Conservation (phyloP, 345 rosid genomes). For the thale cress (Arabidopsis thaliana) region TAIR10.1 NC_003076.8:24526001-24526500, state of each 20-base stretch:
- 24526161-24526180: not conserved
- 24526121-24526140: not conserved
- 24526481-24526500: not conserved
- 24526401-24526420: not conserved
- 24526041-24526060: not conserved
- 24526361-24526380: not conserved
- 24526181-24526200: not conserved
- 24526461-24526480: not conserved
- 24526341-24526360: not conserved
- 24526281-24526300: not conserved
- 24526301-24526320: constrained; percentile 1
- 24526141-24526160: not conserved
- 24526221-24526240: not conserved
- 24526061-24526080: not conserved
- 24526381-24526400: not conserved
- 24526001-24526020: too few species aligned
- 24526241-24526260: too few species aligned
- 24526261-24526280: too few species aligned
- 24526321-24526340: not conserved
- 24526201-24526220: not conserved
- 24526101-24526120: not conserved
- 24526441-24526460: not conserved
- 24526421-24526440: not conserved
- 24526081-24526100: not conserved
- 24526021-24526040: too few species aligned